Conservation (phyloP, 2,329 filamentous ascomycete species). For the Trichoderma semiorbis region DNA sequence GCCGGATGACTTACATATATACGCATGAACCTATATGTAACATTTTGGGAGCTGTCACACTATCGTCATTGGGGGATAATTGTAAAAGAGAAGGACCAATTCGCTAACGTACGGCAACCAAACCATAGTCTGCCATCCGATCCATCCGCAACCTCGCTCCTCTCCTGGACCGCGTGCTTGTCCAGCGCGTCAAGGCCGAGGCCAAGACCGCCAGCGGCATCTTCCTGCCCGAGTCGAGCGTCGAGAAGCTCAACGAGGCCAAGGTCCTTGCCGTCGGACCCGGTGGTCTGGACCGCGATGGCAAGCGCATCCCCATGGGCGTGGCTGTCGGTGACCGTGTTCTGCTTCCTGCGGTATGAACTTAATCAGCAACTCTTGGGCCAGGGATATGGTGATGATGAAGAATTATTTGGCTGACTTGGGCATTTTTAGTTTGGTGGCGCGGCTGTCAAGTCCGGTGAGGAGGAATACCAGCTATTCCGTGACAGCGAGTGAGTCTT, state of each 20-base stretch:
- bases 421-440: constrained; percentile 70
- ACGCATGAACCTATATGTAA: neutral
- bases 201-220: constrained; percentile 94
- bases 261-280: constrained; percentile 94
- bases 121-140: constrained; percentile 69
- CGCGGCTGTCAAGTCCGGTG: constrained; percentile 92
- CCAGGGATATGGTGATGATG: neutral
- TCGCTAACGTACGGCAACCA: constrained; percentile 27
- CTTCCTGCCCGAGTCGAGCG: constrained; percentile 93
- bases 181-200: constrained; percentile 97
- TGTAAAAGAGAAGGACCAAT: neutral
- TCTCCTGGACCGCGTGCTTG: constrained; percentile 95
- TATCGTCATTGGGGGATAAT: neutral
- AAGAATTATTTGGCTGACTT: neutral
- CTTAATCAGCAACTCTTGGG: neutral
- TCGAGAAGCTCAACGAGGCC: constrained; percentile 98
- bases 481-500: constrained; percentile 90
- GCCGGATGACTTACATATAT: neutral
- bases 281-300: constrained; percentile 80
- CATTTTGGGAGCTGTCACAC: neutral
- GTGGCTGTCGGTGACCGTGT: constrained; percentile 85
- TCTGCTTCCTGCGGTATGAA: constrained; percentile 81
- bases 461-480: constrained; percentile 95
- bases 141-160: constrained; percentile 93
- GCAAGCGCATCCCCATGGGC: constrained; percentile 80